phyloP scores from a whole-genome alignment of 164 flowering plant genomes.

The Piper betle region DNA sequence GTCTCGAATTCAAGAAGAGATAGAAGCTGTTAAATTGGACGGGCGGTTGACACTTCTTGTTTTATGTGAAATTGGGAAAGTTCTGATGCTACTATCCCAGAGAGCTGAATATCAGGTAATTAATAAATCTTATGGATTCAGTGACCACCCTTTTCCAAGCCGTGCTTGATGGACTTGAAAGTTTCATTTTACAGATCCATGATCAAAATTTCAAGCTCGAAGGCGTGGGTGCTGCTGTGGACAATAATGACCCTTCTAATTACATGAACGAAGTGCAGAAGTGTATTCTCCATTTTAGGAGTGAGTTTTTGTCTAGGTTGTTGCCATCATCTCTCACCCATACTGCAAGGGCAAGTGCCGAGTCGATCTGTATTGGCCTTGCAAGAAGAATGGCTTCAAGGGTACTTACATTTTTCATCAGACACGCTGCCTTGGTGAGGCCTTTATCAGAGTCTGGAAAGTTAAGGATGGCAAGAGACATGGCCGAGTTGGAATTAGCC shows the following conservation, averaged over 20 bases:
- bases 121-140: conserved; percentile 24
- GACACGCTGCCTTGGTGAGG: conserved; percentile 86
- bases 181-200: conserved; percentile 81
- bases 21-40: conserved; percentile 82
- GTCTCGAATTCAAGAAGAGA: conserved; percentile 77
- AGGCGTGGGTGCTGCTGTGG: conserved; percentile 47
- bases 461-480: conserved; percentile 86
- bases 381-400: conserved; percentile 80
- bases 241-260: conserved; percentile 76
- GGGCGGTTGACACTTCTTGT: conserved; percentile 85
- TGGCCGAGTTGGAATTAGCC: conserved; percentile 91
- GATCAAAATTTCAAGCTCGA: conserved; percentile 66
- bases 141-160: conserved; percentile 80
- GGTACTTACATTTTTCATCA: conserved; percentile 62
- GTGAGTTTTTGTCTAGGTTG: conserved; percentile 63
- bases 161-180: conserved; percentile 84
- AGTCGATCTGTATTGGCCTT: conserved; percentile 67
- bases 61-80: conserved; percentile 72
- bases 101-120: conserved; percentile 92
- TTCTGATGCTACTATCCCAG: conserved; percentile 58
- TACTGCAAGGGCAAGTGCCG: conserved; percentile 29
- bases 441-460: conserved; percentile 98
- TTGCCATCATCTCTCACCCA: conserved; percentile 44
- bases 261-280: conserved; percentile 96
- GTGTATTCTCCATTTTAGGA: conserved; percentile 61